Base-by-base conservation (phyloP, 441 rosid species). In the Breynia disticha region DNA sequence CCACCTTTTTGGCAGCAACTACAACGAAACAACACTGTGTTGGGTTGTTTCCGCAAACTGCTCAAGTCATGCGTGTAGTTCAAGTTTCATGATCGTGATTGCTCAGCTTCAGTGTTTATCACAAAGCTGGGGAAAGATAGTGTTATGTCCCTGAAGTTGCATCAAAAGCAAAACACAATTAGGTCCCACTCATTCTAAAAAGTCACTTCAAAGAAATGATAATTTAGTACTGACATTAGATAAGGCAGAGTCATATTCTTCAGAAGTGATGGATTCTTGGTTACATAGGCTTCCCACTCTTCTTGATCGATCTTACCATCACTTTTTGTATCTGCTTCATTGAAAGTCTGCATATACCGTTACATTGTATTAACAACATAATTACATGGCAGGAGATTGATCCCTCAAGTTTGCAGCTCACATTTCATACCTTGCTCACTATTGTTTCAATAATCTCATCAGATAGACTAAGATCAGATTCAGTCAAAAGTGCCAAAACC, bases 201-300 rank as follows among this genome's bases (percentile, higher is more conserved):
- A 24, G 32, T 7, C 7, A 24, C 3, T 2, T 24, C 32, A 24
- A 24, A 24, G 7, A 24, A 24, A 24, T 3, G 32, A 24, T 24
- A 24, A 24, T 24, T n/a, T 24, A 24, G 32, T 7, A 24, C 32
- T 24, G 32, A 66, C 75, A 57, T 70, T 60, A 62, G 20, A 32
- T 66, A 46, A 0, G 68, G 75, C 35, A 62, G 65, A 51, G 71
- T 70, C 71, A 62, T 70, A 59, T 66, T 70, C 62, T 70, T 70
- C 10, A 66, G 42, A 39, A 66, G 16, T 10, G 47, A 41, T 1
- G 67, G 75, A 39, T 62, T 62, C 55, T 19, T 55, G 3, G 46
- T 35, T 35, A 66, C 71, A 32, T 43, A 70, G 32, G 57, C 68
- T 46, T 55, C 60, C 75, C 71, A 65, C 38, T 68, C 70, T 46